Evolutionary conservation across 2,329 filamentous ascomycete species (phyloP).

Genomic region (Penicillium rolfsii): DNA sequence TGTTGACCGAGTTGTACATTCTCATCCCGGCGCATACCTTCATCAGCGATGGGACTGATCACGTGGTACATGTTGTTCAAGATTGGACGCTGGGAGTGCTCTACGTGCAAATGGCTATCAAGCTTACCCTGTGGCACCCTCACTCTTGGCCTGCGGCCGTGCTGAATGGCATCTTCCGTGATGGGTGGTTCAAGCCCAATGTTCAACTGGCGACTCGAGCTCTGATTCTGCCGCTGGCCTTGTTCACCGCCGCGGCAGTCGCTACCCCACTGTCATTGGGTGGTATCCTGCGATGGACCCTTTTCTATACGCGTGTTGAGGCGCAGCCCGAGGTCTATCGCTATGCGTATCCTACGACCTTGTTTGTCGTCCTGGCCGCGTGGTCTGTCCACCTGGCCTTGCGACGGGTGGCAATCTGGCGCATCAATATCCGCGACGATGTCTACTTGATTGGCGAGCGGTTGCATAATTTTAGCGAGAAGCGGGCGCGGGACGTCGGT

Average conservation of each 20-base stretch:
- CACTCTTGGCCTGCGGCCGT: slow-evolving; percentile 73
- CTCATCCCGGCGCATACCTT: slow-evolving; percentile 85
- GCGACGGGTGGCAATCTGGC: slow-evolving; percentile 72
- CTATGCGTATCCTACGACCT: slow-evolving; percentile 72
- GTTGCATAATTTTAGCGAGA: slow-evolving; percentile 88
- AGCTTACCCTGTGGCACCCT: slow-evolving; percentile 69
- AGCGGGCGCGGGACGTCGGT: slow-evolving; percentile 44
- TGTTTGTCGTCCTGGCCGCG: slow-evolving; percentile 58
- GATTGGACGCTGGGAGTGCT: slow-evolving; percentile 92
- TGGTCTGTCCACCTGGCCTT: slow-evolving; percentile 44
- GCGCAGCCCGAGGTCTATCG: slow-evolving; percentile 57
- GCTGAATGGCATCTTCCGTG: slow-evolving; percentile 71
- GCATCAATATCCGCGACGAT: slow-evolving; percentile 82
- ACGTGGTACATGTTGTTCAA: slow-evolving; percentile 77
- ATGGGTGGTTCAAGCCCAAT: slow-evolving; percentile 79
- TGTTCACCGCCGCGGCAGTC: slow-evolving; percentile 66
- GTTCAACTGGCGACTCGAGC: slow-evolving; percentile 77
- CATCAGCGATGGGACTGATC: slow-evolving; percentile 48
- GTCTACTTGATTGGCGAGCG: slow-evolving; percentile 94
- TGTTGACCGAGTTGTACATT: slow-evolving; percentile 84
- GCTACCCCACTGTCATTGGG: slow-evolving; percentile 66
- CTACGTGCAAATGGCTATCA: slow-evolving; percentile 78
- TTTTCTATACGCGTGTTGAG: slow-evolving; percentile 38
- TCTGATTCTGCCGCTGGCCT: slow-evolving; percentile 75
- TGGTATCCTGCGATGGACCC: slow-evolving; percentile 51